Base-by-base conservation (phyloP, 2,329 filamentous ascomycete species). In the Ceratocystiopsis brevicomis region DNA sequence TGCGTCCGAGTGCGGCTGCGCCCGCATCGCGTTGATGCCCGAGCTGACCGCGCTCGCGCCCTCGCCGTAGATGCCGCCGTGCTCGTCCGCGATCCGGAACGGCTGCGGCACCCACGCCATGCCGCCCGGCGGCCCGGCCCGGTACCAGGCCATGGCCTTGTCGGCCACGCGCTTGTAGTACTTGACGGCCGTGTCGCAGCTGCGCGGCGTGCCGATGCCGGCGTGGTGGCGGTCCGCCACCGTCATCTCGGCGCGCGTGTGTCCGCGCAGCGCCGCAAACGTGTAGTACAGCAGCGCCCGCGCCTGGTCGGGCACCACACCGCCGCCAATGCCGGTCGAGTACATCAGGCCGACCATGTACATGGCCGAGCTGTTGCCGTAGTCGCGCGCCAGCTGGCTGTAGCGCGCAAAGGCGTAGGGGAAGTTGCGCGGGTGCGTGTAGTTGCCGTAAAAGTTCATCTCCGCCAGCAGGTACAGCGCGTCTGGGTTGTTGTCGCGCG, bases 341-440 rank as follows among this genome's bases (percentile, higher is more conserved):
- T 98, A 88, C 72, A 94, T 90, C 52, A 98, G 76, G 0, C 84
- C 90, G 39, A 96, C 58, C 88, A 98, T 95, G 60, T 93, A 81
- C 58, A 96, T 85, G 1, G 90, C 90, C 13, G 88, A 93, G 50
- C 76, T 80, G 59, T 98, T 96, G 38, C 88, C 90, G 50, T 81
- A 73, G 46, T 78, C 59, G 16, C 70, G 68, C 3, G 88, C 84
- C 43, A 98, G 69, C 48, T 78, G 69, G 48, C 81, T 68, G 60
- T 96, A 98, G 63, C 84, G 73, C 50, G 72, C 67, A 57, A 93
- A 94, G 0, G 90, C 84, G 40, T 73, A 68, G 32, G 72, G 67
- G 52, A 94, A 85, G 56, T 95, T 77, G 50, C 79, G 72, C 2
- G 88, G 87, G 54, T 95, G 73, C 18, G 83, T 81, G 60, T 80